A percentile compares a stretch with the other conserved stretches of the same genome.
Evolutionary conservation across 192 early-diverging fungal species (phyloP).

Genomic region (Mortierella hygrophila): DNA sequence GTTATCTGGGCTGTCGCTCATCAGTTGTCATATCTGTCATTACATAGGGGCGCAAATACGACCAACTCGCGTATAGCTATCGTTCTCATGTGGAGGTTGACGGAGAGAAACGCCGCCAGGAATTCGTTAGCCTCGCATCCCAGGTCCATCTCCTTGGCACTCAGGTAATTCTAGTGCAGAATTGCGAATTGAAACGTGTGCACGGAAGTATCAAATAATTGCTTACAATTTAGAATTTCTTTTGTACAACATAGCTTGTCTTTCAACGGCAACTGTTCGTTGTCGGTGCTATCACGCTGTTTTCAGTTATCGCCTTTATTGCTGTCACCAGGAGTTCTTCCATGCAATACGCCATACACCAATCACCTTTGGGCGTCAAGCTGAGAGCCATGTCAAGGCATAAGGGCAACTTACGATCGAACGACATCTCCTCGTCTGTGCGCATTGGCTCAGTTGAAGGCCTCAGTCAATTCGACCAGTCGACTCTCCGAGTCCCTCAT

Average conservation of each 20-base stretch:
- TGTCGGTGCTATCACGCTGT: slow-evolving; percentile 45
- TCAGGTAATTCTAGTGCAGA: slow-evolving; percentile 40
- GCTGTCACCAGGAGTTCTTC: slow-evolving; percentile 58
- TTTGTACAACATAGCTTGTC: slow-evolving; percentile 25
- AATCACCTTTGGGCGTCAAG: slow-evolving; percentile 43
- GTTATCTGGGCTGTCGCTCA: neutral
- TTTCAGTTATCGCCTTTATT: slow-evolving; percentile 55
- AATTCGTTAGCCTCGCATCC: slow-evolving; percentile 54
- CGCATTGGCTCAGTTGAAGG: slow-evolving; percentile 50
- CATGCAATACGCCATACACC: slow-evolving; percentile 54
- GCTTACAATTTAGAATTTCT: neutral
- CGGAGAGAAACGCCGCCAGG: slow-evolving; percentile 54
- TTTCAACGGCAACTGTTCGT: slow-evolving; percentile 62
- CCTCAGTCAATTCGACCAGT: slow-evolving; percentile 35
- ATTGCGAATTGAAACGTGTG: neutral
- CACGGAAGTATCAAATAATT: neutral
- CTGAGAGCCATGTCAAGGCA: slow-evolving; percentile 48
- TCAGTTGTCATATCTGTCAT: neutral
- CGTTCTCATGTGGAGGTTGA: slow-evolving; percentile 55
- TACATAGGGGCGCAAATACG: slow-evolving; percentile 62
- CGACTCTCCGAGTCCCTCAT: slow-evolving; percentile 13
- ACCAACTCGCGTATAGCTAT: slow-evolving; percentile 57
- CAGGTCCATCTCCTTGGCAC: slow-evolving; percentile 62
- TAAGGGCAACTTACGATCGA: neutral
- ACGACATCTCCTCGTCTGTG: slow-evolving; percentile 25